Evolutionary conservation across 257 asterid genomes (phyloP), one percentile per base, ranked within the genome.

Genomic region (Haberlea rhodopensis): DNA sequence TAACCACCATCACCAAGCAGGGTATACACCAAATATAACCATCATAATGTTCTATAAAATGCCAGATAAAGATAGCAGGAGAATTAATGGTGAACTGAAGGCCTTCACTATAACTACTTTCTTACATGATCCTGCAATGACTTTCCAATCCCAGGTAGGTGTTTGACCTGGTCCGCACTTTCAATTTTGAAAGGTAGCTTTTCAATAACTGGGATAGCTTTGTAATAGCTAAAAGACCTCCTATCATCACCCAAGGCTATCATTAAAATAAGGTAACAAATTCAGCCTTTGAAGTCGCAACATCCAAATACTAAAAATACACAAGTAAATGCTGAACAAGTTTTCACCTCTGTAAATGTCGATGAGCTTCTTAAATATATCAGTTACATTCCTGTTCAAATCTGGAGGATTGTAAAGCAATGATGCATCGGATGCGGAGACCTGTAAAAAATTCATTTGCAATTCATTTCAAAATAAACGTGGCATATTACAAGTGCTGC

Each of bases 111-210:
- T 5, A 61, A 68, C 58, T 20, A 63, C 18, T 52, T 69, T 76
- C 89, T 84, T 72, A 92, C 99, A 79, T 89, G 99, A 69, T 89
- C 97, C 77, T 84, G 94, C 83, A 92, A 59, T 22, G 97, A 89
- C 87, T 81, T 89, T 43, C 99, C 99, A 29, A 92, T 89, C 37
- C 86, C 84, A 60, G 99, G 91, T 56, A 85, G 81, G 74, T 81
- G 63, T 73, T 84, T 89, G 68, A 89, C 99, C 85, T 92, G 94
- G 75, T 92, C 91, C 15, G 66, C 79, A 55, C 85, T 80, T 80
- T 85, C 99, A 65, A 92, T 84, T 82, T 72, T 89, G 74, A 89
- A 87, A 52, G 97, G 96, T 74, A 92, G 75, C 69, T 92, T 92
- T 75, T 92, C 99, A 76, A 92, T 87, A 67, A 89, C 97, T 34